Conservation (phyloP, 768 basidiomycete genomes). For the Leccinum boreale region DNA sequence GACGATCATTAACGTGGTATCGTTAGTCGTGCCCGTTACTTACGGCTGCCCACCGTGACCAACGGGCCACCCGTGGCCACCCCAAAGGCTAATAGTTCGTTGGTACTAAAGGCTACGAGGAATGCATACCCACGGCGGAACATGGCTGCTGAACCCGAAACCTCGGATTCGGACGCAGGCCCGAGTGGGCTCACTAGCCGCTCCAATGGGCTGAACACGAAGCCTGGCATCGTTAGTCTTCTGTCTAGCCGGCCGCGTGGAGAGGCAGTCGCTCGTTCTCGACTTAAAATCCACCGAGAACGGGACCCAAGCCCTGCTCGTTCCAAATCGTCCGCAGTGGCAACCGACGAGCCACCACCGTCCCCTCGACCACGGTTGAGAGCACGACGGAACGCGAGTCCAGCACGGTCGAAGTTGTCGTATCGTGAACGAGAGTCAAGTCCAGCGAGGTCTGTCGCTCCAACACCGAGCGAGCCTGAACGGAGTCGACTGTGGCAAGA, state of each 20-base stretch:
- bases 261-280: constrained; percentile 25
- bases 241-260: constrained; percentile 33
- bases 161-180: constrained; percentile 31
- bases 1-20: constrained; percentile 26
- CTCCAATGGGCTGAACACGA: constrained; percentile 25
- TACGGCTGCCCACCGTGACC: constrained; percentile 63
- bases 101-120: constrained; percentile 28
- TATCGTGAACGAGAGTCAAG: constrained; percentile 22
- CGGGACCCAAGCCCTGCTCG: constrained; percentile 33
- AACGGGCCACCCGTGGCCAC: constrained; percentile 34
- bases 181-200: constrained; percentile 24
- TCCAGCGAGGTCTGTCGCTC: constrained; percentile 24
- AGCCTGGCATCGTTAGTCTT: constrained; percentile 37
- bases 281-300: constrained; percentile 26
- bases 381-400: constrained; percentile 39
- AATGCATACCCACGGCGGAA: constrained; percentile 31
- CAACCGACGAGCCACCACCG: constrained; percentile 21
- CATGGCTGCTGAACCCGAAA: constrained; percentile 25
- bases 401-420: constrained; percentile 33
- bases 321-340: constrained; percentile 23
- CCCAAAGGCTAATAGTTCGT: constrained; percentile 28
- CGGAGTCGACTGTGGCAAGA: constrained; percentile 54
- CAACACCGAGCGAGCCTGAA: constrained; percentile 36
- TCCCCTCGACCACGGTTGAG: constrained; percentile 35
- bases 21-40: constrained; percentile 73